These are phyloP conservation scores for Euptelea pleiosperma DNA, from an alignment of 164 flowering plant species.

Conservation along the genomic window DNA sequence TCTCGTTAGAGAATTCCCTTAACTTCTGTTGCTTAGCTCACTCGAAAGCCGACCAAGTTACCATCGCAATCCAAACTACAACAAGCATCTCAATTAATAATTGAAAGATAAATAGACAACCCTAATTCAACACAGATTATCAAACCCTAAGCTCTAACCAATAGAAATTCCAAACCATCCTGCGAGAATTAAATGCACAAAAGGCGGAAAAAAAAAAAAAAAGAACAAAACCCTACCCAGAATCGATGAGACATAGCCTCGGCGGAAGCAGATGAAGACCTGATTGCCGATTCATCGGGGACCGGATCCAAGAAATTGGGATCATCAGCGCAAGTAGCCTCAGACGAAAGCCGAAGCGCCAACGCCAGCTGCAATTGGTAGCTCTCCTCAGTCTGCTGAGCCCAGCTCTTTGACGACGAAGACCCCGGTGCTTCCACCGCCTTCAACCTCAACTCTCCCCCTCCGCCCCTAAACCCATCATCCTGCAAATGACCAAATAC, in stretches of 20 bases:
- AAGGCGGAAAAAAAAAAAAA: not conserved
- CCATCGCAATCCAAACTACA: too few species aligned
- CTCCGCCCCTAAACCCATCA: constrained; percentile 31
- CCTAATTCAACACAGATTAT: not conserved
- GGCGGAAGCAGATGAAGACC: constrained; percentile 36
- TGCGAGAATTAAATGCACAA: too few species aligned
- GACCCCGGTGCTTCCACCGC: constrained; percentile 16
- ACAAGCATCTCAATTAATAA: too few species aligned
- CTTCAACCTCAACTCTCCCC: constrained; percentile 26
- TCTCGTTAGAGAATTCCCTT: too few species aligned
- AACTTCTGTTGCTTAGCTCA: too few species aligned
- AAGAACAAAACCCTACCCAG: constrained; percentile 55
- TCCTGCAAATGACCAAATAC: constrained; percentile 31
- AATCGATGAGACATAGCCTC: constrained; percentile 85
- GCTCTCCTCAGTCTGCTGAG: constrained; percentile 98
- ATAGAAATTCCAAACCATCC: too few species aligned
- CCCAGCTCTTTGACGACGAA: constrained; percentile 75
- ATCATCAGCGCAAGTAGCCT: constrained; percentile 88
- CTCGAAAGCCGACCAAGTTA: too few species aligned
- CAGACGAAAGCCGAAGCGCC: constrained; percentile 80
- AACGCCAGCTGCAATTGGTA: constrained; percentile 90
- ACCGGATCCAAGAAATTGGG: constrained; percentile 86
- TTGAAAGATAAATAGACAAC: not conserved
- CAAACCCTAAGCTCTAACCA: too few species aligned
- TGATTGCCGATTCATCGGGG: constrained; percentile 48